phyloP scores from a whole-genome alignment of 2,329 filamentous ascomycete species.

The Chaetomium sp. region DNA sequence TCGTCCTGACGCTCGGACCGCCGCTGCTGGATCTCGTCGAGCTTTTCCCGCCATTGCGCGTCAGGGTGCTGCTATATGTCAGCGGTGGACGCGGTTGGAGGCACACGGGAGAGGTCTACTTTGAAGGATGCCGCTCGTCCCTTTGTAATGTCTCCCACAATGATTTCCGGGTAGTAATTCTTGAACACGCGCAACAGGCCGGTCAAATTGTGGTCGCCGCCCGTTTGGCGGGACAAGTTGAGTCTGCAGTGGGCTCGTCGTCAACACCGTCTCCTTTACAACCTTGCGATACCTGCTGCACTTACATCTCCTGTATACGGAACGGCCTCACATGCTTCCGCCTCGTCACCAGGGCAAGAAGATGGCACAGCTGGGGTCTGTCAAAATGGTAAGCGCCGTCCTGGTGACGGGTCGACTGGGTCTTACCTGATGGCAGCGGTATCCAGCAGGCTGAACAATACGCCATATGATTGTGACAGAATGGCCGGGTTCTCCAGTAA shows the following conservation, averaged over 20 bases:
- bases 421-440: conserved; percentile 72
- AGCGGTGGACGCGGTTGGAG: conserved; percentile 3
- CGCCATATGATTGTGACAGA: conserved; percentile 70
- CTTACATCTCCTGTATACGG: conserved; percentile 74
- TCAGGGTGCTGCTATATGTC: conserved; percentile 65
- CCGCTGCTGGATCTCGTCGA: conserved; percentile 66
- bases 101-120: conserved; percentile 40
- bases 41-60: conserved; percentile 68
- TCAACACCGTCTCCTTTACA: conserved; percentile 19
- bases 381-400: conserved; percentile 31
- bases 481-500: conserved; percentile 64
- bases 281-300: conserved; percentile 11
- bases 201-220: conserved; percentile 72
- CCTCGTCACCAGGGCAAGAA: conserved; percentile 76
- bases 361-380: conserved; percentile 68
- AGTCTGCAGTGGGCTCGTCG: conserved; percentile 46
- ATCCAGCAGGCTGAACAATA: conserved; percentile 80
- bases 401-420: not conserved
- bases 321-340: conserved; percentile 83
- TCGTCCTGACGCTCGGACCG: conserved; percentile 51
- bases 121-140: conserved; percentile 65
- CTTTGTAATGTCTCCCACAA: conserved; percentile 68
- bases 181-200: conserved; percentile 82
- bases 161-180: conserved; percentile 88
- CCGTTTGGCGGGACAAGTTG: conserved; percentile 59